Percentiles rank a stretch among this genome's conserved stretches.
Conservation (phyloP, 257 asterid species). For the Apocynum venetum region DNA sequence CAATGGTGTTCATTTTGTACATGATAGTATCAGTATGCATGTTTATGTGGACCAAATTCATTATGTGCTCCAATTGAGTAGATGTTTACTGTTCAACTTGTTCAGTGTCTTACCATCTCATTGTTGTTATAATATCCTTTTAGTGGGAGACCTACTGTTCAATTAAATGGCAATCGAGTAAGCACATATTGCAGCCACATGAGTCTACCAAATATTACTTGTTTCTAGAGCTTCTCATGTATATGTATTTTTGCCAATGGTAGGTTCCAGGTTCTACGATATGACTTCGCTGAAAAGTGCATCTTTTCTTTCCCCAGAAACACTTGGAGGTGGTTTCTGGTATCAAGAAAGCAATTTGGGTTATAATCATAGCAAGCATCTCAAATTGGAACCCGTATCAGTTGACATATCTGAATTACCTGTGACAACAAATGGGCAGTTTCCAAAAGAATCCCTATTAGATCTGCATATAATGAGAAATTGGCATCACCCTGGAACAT, state of each 20-base stretch:
- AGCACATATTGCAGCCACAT: neutral
- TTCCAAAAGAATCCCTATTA: constrained; percentile 14
- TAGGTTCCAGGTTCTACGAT: constrained; percentile 42
- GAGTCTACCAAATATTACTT: too few relatives aligned
- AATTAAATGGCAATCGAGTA: neutral
- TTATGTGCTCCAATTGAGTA: too few relatives aligned
- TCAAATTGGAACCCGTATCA: constrained; percentile 24
- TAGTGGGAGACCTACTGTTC: neutral
- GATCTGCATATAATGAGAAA: constrained; percentile 19
- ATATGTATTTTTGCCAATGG: constrained; percentile 1
- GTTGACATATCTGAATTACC: constrained; percentile 21
- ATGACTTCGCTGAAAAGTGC: constrained; percentile 28
- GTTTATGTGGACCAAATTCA: neutral
- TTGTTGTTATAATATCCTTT: neutral
- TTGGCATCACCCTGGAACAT: constrained; percentile 22
- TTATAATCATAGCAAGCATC: constrained; percentile 5
- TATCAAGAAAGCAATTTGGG: constrained; percentile 30
- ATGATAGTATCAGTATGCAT: neutral
- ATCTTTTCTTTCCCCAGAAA: constrained; percentile 35
- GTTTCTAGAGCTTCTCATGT: neutral
- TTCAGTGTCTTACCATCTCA: neutral
- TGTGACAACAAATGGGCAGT: constrained; percentile 14
- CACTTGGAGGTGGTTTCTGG: constrained; percentile 34
- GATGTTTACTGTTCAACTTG: neutral
- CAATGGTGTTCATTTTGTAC: neutral